Evolutionary conservation across 805 yeast genomes (phyloP).

Genomic region (Suhomyces tanzawaensis): DNA sequence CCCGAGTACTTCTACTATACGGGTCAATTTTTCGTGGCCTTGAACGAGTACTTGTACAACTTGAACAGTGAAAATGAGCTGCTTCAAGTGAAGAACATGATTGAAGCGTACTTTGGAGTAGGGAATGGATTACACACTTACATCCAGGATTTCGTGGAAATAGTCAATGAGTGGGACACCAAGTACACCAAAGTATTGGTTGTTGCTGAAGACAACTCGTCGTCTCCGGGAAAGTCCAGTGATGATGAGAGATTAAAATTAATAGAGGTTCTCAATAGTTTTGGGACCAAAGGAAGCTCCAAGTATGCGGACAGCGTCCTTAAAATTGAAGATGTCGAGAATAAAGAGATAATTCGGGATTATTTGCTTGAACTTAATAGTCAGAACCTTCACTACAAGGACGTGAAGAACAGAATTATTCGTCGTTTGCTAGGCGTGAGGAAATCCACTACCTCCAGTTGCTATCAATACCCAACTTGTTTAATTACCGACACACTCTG

Average conservation of each 20-base stretch:
- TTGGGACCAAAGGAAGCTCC: slow-evolving; percentile 16
- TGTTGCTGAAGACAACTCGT: slow-evolving; percentile 9
- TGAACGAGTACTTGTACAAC: slow-evolving; percentile 17
- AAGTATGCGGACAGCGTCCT: slow-evolving; percentile 7
- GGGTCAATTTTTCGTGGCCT: slow-evolving; percentile 19
- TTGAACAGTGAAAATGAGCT: neutral
- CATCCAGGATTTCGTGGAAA: slow-evolving; percentile 18
- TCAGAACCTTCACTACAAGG: slow-evolving; percentile 14
- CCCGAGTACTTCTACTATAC: slow-evolving; percentile 27
- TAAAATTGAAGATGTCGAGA: slow-evolving; percentile 12
- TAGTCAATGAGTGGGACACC: slow-evolving; percentile 29
- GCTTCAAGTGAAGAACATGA: slow-evolving; percentile 1
- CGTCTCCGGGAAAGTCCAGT: slow-evolving; percentile 9
- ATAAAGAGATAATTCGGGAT: slow-evolving; percentile 10
- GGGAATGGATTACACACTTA: neutral
- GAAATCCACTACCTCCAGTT: neutral
- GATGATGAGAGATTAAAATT: slow-evolving; percentile 33
- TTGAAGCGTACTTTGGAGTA: slow-evolving; percentile 11
- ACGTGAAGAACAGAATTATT: slow-evolving; percentile 25
- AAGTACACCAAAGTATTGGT: slow-evolving; percentile 16
- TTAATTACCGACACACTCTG: slow-evolving; percentile 38
- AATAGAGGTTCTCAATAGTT: slow-evolving; percentile 35
- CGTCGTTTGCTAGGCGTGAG: slow-evolving; percentile 20
- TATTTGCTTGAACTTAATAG: slow-evolving; percentile 14
- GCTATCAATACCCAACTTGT: slow-evolving; percentile 13